Evolutionary conservation across 106 monocot genomes (phyloP).

Genomic region (Acorus gramineus): DNA sequence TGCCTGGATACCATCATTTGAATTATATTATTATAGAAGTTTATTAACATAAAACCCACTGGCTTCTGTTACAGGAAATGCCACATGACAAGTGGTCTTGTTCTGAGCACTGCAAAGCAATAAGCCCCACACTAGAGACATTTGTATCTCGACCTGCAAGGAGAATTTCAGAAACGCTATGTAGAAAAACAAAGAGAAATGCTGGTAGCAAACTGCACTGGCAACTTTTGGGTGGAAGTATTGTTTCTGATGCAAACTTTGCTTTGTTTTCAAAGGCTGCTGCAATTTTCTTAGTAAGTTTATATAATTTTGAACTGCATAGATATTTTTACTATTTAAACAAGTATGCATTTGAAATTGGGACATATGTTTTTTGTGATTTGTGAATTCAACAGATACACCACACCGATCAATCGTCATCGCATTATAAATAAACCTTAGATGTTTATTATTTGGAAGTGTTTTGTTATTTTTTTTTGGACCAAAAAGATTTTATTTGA

Average conservation of each 20-base stretch:
- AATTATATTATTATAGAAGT: background rate
- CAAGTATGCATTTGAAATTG: background rate
- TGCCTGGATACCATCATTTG: no score
- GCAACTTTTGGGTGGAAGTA: slow-evolving; percentile 48
- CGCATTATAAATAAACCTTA: no score
- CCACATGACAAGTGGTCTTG: slow-evolving; percentile 54
- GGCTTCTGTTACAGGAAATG: slow-evolving; percentile 23
- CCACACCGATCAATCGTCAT: no score
- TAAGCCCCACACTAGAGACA: slow-evolving; percentile 17
- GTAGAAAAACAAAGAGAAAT: slow-evolving; percentile 13
- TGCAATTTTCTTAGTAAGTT: slow-evolving; percentile 51
- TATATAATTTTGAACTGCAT: background rate
- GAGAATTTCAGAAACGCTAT: slow-evolving; percentile 12
- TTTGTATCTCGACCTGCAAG: slow-evolving; percentile 5
- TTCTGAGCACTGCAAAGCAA: slow-evolving; percentile 23
- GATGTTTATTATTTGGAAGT: no score
- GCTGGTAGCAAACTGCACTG: slow-evolving; percentile 20
- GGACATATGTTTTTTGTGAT: no score
- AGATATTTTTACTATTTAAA: background rate
- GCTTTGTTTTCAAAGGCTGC: slow-evolving; percentile 24
- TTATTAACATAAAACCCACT: background rate
- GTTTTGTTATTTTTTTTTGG: no score
- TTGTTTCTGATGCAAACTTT: slow-evolving; percentile 5
- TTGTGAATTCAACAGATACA: no score
- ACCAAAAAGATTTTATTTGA: no score